phyloP scores from a whole-genome alignment of 2,329 filamentous ascomycete species.

The Berkeleyomyces rouxiae region DNA sequence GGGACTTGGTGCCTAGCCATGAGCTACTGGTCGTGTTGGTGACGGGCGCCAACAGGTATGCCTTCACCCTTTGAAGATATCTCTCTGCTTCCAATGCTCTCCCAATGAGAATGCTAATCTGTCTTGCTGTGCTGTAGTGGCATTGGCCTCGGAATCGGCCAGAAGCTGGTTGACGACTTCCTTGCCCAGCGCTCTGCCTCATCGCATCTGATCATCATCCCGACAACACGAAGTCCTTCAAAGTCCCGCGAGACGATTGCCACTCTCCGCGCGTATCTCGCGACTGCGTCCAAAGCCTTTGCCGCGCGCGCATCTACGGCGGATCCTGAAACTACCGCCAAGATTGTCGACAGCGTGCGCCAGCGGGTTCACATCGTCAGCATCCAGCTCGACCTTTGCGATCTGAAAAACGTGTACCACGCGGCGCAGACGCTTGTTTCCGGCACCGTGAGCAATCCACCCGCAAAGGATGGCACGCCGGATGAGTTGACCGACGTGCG shows the following conservation, averaged over 20 bases:
- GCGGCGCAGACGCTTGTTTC: slow-evolving; percentile 31
- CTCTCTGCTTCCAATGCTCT: not conserved
- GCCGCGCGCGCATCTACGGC: slow-evolving; percentile 32
- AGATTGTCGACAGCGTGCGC: slow-evolving; percentile 24
- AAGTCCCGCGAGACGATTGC: slow-evolving; percentile 61
- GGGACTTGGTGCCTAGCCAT: slow-evolving; percentile 5
- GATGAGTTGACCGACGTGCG: slow-evolving; percentile 28
- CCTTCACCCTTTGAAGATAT: not conserved
- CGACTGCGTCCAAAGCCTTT: slow-evolving; percentile 28
- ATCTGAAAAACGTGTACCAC: slow-evolving; percentile 33
- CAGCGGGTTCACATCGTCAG: slow-evolving; percentile 41
- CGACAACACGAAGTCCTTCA: slow-evolving; percentile 58
- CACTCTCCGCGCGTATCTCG: slow-evolving; percentile 46
- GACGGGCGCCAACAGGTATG: slow-evolving; percentile 12
- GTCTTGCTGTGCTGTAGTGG: slow-evolving; percentile 39
- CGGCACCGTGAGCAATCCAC: slow-evolving; percentile 30
- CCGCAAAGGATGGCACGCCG: slow-evolving; percentile 19
- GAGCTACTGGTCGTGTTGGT: slow-evolving; percentile 11
- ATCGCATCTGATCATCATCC: slow-evolving; percentile 60
- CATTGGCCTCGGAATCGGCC: slow-evolving; percentile 68
- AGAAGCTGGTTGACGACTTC: slow-evolving; percentile 82
- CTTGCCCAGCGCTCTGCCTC: slow-evolving; percentile 48
- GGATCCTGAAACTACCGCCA: slow-evolving; percentile 40
- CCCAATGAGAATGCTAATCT: not conserved
- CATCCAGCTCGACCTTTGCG: slow-evolving; percentile 43